Base-by-base conservation (phyloP, 768 basidiomycete genomes). In the Kwoniella dendrophila region DNA sequence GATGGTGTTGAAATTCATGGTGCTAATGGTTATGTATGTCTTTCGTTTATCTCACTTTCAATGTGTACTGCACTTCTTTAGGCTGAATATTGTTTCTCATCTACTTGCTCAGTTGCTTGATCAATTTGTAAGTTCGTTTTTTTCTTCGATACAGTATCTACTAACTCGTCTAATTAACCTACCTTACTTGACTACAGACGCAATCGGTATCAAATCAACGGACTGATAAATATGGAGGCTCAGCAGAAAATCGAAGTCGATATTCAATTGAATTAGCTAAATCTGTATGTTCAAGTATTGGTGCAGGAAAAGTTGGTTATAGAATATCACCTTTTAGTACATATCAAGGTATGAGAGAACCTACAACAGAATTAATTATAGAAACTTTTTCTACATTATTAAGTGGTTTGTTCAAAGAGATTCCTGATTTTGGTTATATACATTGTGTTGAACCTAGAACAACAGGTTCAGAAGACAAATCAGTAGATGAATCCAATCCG, bases 151-250 rank as follows among this genome's bases (percentile, higher is more conserved):
- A 36, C 16, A 11, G 14, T 8, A 38, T 38, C 36, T 8, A 38
- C 18, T 18, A 38, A 8, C 36, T 38, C 8, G 36, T 8, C 8
- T 18, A 8, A 18, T 38, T 8, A 18, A 38, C 8, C 36, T 38
- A 18, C 8, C 36, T 18, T 8, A 38, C 34, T 27, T 34, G 33
- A 40, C n/a, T 38, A 38, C 36, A 38, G 36, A 18, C 18, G 8
- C 36, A 38, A 38, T 38, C 36, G 8, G 36, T 38, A 8, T 38
- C 36, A 38, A 38, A 38, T 18, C 36, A 38, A 8, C 36, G 87
- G 18, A 85, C 82, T 6, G 87, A 89, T 69, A 78, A 81, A 45
- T 90, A 87, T 72, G 88, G 88, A 0, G 88, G 89, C 1, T 83
- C 82, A 48, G 77, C 88, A 27, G 84, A 86, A 70, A 84, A 83